A percentile compares a stretch with the other conserved stretches of the same genome.
Evolutionary conservation across 805 yeast species (phyloP).

Genomic region (Ogataea polymorpha): DNA sequence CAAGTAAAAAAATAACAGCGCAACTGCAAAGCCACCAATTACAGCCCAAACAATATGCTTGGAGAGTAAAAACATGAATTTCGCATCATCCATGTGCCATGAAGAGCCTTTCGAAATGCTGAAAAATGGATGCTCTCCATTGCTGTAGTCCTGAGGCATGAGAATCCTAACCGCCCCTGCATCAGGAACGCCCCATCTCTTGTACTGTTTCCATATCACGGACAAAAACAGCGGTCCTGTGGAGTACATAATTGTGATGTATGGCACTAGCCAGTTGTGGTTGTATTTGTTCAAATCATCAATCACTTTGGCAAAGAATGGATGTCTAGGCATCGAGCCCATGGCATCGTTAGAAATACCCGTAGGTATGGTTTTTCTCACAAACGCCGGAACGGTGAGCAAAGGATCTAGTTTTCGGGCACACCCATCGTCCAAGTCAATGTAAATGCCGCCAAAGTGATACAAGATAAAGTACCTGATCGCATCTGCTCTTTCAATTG

Average conservation of each 20-base stretch:
- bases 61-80: slow-evolving; percentile 68
- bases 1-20: slow-evolving; percentile 41
- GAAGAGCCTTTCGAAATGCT: slow-evolving; percentile 79
- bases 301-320: slow-evolving; percentile 71
- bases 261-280: slow-evolving; percentile 79
- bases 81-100: slow-evolving; percentile 90
- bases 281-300: slow-evolving; percentile 62
- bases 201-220: slow-evolving; percentile 83
- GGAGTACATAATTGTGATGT: slow-evolving; percentile 86
- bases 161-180: slow-evolving; percentile 65
- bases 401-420: slow-evolving; percentile 75
- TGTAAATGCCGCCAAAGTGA: slow-evolving; percentile 86
- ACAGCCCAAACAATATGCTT: slow-evolving; percentile 73
- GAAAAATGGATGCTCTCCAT: slow-evolving; percentile 61
- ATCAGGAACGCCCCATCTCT: slow-evolving; percentile 71
- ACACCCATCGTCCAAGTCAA: slow-evolving; percentile 90
- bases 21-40: slow-evolving; percentile 63
- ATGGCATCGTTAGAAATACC: slow-evolving; percentile 92
- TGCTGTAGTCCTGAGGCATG: slow-evolving; percentile 70
- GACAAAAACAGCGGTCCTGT: slow-evolving; percentile 90
- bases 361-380: slow-evolving; percentile 82
- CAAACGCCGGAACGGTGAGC: slow-evolving; percentile 78
- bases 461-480: slow-evolving; percentile 80
- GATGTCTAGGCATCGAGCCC: slow-evolving; percentile 86
- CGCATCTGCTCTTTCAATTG: slow-evolving; percentile 88